Conservation (phyloP, 345 rosid genomes). For the Reutealis trisperma region DNA sequence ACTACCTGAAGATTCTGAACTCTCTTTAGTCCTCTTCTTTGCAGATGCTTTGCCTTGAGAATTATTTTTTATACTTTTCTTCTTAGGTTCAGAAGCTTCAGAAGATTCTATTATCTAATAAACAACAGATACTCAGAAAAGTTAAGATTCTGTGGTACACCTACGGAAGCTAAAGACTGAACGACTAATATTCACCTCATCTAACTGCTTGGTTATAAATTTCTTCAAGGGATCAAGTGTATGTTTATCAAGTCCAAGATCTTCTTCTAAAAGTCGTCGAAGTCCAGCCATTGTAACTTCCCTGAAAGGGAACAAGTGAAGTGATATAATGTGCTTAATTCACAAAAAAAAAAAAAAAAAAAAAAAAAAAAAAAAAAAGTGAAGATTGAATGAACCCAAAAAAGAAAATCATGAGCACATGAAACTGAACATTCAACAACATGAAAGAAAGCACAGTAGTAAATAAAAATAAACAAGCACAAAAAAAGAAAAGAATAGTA, state of each 20-base stretch:
- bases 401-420: neutral
- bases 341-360: no score
- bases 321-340: slow-evolving; percentile 10
- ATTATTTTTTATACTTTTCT: slow-evolving; percentile 41
- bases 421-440: neutral
- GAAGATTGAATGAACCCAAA: no score
- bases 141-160: slow-evolving; percentile 1
- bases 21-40: slow-evolving; percentile 36
- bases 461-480: neutral
- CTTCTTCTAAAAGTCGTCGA: slow-evolving; percentile 83
- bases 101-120: slow-evolving; percentile 47
- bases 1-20: slow-evolving; percentile 45
- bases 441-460: neutral
- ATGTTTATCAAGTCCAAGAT: slow-evolving; percentile 63
- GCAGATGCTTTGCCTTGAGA: slow-evolving; percentile 42
- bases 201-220: slow-evolving; percentile 61
- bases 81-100: slow-evolving; percentile 48
- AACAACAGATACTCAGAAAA: slow-evolving; percentile 9
- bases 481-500: neutral
- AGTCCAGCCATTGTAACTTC: slow-evolving; percentile 72
- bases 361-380: no score
- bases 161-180: slow-evolving; percentile 16
- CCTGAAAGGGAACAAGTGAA: slow-evolving; percentile 43
- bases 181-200: slow-evolving; percentile 45
- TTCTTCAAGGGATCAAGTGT: slow-evolving; percentile 71